phyloP scores from a whole-genome alignment of 495 filamentous ascomycete genomes.

The Wilcoxina mikolae region DNA sequence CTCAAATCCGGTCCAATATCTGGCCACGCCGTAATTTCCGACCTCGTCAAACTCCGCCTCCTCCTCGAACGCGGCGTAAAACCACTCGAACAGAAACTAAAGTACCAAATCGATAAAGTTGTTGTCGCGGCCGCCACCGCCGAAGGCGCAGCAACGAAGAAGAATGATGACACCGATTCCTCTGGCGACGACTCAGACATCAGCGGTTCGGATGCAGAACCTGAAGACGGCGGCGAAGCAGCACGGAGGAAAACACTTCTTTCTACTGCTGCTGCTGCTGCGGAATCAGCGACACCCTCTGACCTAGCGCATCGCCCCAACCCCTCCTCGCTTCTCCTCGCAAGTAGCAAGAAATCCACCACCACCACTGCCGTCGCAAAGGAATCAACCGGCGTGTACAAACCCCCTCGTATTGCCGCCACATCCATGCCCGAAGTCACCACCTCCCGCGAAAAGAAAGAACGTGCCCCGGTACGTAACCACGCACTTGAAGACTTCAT shows the following conservation, averaged over 20 bases:
- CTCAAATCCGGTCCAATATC: slow-evolving; percentile 37
- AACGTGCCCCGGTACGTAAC: slow-evolving; percentile 48
- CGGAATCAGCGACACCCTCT: slow-evolving; percentile 18
- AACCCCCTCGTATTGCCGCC: slow-evolving; percentile 68
- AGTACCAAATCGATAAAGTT: slow-evolving; percentile 82
- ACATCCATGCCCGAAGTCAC: slow-evolving; percentile 49
- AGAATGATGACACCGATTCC: slow-evolving; percentile 30
- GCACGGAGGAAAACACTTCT: not conserved
- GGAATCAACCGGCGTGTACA: slow-evolving; percentile 50
- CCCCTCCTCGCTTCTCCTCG: slow-evolving; percentile 30
- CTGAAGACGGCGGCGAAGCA: not conserved
- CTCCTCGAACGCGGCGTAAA: slow-evolving; percentile 83
- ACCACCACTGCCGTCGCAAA: slow-evolving; percentile 18
- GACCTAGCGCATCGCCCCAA: slow-evolving; percentile 56
- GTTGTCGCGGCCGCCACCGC: slow-evolving; percentile 72
- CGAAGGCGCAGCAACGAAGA: slow-evolving; percentile 32
- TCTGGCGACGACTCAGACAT: slow-evolving; percentile 28
- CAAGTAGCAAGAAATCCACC: slow-evolving; percentile 17
- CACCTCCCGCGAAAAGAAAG: slow-evolving; percentile 30
- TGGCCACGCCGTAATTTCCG: slow-evolving; percentile 50
- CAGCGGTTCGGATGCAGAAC: not conserved
- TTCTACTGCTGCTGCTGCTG: not conserved
- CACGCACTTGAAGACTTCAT: slow-evolving; percentile 77
- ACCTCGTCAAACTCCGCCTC: slow-evolving; percentile 68
- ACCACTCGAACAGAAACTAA: slow-evolving; percentile 70